Evolutionary conservation across 768 basidiomycete species (phyloP), one percentile per base, ranked within the genome.

Genomic region (Polyporus arcularius): DNA sequence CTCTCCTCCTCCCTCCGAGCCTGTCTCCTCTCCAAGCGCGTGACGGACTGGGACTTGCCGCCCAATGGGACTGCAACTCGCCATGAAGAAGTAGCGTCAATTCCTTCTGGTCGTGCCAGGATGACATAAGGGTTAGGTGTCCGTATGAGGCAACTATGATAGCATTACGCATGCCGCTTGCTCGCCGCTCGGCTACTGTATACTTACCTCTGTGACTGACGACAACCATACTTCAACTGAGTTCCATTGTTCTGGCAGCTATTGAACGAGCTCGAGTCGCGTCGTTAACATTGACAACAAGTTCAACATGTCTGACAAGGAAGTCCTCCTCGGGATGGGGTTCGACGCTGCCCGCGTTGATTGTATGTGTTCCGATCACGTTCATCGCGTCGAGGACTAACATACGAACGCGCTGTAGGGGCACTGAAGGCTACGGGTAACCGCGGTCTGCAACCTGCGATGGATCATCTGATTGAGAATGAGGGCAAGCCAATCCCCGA

Each of bases 381-480:
- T 42, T 15, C 7, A 50, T 39, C 61, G 48, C 52, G 47, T 61
- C 54, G 31, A 45, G 43, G 43, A 51, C 45, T 40, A 15, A 30
- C 26, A n/a, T n/a, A 9, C 46, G 21, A 21, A 52, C 7, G 47
- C 46, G 31, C 46, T 64, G 52, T 67, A 96, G 94, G 94, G 95
- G 95, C 95, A 4, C 74, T 96, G 60, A 88, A 88, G 66, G 91
- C 92, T 5, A 97, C 94, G 9, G 82, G 80, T 39, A 86, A 86
- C 66, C 83, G 90, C 31, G 96, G 95, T 3, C 78, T 98, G 0
- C 96, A 97, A 71, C 90, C 89, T 7, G 91, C 90, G 21, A 91
- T 95, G 90, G 95, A 97, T 68, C 88, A 91, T 73, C 78, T 97
- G 40, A 75, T 97, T 40, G 90, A 88, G 73, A 83, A 98, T 69